Conservation (phyloP, 2,329 filamentous ascomycete species). For the Macrophomina pseudophaseolina region DNA sequence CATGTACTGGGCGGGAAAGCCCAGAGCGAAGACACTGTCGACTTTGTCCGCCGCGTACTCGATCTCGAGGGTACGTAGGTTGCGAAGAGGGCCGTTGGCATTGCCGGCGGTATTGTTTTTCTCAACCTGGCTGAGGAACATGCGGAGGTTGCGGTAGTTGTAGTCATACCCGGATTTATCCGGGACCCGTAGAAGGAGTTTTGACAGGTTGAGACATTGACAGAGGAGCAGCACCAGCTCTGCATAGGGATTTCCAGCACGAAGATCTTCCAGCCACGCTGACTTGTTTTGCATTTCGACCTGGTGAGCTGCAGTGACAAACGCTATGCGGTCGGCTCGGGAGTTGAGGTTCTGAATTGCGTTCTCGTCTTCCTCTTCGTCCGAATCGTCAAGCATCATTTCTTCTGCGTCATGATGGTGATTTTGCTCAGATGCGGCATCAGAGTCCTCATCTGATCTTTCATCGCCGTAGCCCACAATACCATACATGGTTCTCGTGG, state of each 20-base stretch:
- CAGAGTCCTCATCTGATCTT: too few species aligned
- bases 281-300: background rate
- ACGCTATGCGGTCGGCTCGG: background rate
- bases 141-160: background rate
- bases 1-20: background rate
- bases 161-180: background rate
- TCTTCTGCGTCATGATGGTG: too few species aligned
- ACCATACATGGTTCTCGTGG: background rate
- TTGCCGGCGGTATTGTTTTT: background rate
- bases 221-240: background rate
- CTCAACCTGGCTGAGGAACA: background rate
- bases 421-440: too few species aligned
- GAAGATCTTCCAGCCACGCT: background rate
- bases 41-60: background rate
- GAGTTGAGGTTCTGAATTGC: background rate
- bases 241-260: background rate
- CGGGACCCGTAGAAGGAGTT: background rate
- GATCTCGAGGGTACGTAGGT: background rate
- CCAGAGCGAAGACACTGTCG: background rate
- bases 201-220: background rate
- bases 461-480: background rate
- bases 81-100: background rate
- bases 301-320: background rate
- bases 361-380: background rate
- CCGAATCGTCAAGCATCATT: background rate